phyloP scores from a whole-genome alignment of 139 green algal genomes.

The Parachlorella kessleri region DNA sequence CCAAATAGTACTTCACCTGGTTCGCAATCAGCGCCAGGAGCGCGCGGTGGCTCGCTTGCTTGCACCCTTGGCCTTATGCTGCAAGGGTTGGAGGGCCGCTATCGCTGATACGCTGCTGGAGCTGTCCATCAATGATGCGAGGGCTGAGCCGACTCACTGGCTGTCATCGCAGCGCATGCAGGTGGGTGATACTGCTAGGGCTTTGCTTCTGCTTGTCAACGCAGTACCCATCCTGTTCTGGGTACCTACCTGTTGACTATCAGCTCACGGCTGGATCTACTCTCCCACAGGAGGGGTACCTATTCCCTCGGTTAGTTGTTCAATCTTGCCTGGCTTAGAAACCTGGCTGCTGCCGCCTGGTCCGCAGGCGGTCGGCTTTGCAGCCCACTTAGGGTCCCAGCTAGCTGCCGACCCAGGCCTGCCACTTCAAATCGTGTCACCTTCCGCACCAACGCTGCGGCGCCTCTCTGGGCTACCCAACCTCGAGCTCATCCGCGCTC shows the following conservation, averaged over 20 bases:
- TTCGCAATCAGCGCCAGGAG: background rate
- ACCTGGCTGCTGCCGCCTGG: too few species aligned
- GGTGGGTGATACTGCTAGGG: background rate
- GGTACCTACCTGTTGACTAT: background rate
- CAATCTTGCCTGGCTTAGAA: too few species aligned
- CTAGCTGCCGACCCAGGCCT: background rate
- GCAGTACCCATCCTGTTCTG: background rate
- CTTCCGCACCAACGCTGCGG: background rate
- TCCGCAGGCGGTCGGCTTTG: background rate
- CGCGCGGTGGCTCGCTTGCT: background rate
- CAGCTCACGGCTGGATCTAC: background rate
- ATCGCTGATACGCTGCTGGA: background rate
- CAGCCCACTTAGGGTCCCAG: background rate
- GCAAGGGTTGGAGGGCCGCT: background rate
- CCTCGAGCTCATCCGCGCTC: background rate
- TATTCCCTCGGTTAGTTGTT: too few species aligned
- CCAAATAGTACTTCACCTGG: background rate
- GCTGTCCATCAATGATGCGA: background rate
- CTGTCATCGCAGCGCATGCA: background rate
- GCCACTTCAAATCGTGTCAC: background rate
- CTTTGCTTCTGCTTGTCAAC: background rate
- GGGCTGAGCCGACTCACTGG: background rate
- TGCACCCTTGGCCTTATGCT: background rate
- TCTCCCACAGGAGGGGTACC: too few species aligned
- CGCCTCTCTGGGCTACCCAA: background rate